phyloP scores from a whole-genome alignment of 306 rosid genomes.

The Glycyrrhiza uralensis region DNA sequence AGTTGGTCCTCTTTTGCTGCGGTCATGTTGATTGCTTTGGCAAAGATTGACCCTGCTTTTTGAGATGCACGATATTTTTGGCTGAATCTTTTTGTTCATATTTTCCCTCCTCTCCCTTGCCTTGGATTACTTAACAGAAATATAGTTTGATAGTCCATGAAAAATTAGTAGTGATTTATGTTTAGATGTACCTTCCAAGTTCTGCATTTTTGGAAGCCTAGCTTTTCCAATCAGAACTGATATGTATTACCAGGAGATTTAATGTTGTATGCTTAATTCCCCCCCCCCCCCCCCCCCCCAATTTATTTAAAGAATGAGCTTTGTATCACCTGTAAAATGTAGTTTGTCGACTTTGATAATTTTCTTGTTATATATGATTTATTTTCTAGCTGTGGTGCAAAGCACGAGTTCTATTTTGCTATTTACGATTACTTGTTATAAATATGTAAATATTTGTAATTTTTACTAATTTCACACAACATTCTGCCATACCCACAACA shows the following conservation, averaged over 20 bases:
- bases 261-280: slow-evolving; percentile 46
- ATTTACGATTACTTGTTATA: neutral
- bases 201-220: slow-evolving; percentile 49
- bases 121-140: slow-evolving; percentile 36
- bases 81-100: slow-evolving; percentile 38
- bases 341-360: neutral
- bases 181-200: slow-evolving; percentile 44
- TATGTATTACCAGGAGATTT: slow-evolving; percentile 38
- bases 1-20: slow-evolving; percentile 80
- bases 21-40: slow-evolving; percentile 59
- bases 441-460: too few relatives aligned
- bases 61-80: slow-evolving; percentile 55
- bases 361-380: slow-evolving; percentile 8
- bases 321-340: neutral
- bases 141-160: slow-evolving; percentile 59
- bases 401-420: neutral
- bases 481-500: too few relatives aligned
- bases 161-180: slow-evolving; percentile 49
- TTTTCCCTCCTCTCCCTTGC: slow-evolving; percentile 20
- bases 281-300: neutral
- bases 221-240: slow-evolving; percentile 38
- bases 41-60: slow-evolving; percentile 42
- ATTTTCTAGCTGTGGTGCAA: neutral
- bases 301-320: slow-evolving; percentile 19
- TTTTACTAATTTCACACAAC: too few relatives aligned